Evolutionary conservation across 2,329 filamentous ascomycete genomes (phyloP).

Genomic region (Colletotrichum liriopes): DNA sequence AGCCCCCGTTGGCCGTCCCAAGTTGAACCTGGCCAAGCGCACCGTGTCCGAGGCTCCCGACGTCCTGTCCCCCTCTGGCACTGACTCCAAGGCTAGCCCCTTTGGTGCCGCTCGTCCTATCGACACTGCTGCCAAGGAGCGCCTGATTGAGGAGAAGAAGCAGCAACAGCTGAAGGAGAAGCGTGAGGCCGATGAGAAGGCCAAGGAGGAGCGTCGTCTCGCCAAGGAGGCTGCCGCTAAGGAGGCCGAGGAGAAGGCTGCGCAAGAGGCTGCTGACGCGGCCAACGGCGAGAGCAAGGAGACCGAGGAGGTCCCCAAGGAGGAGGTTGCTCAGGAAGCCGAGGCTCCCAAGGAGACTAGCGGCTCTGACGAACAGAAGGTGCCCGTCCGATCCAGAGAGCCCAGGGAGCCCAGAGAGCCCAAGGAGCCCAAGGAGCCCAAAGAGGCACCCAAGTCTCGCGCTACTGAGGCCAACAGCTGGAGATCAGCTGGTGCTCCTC

Average conservation of each 20-base stretch:
- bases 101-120: constrained; percentile 96
- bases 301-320: constrained; percentile 43
- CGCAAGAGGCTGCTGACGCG: constrained; percentile 52
- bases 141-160: constrained; percentile 91
- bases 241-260: constrained; percentile 66
- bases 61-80: constrained; percentile 64
- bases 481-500: constrained; percentile 68
- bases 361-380: constrained; percentile 64
- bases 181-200: constrained; percentile 89
- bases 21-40: constrained; percentile 90
- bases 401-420: constrained; percentile 54
- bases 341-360: constrained; percentile 52
- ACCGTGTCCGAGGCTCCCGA: constrained; percentile 84
- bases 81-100: constrained; percentile 88
- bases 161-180: constrained; percentile 82
- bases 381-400: constrained; percentile 57
- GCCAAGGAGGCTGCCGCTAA: constrained; percentile 78
- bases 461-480: constrained; percentile 73
- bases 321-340: constrained; percentile 49
- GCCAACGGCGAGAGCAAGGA: constrained; percentile 54
- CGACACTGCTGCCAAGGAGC: constrained; percentile 91
- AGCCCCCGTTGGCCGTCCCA: constrained; percentile 77
- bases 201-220: constrained; percentile 79
- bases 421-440: constrained; percentile 61
- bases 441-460: constrained; percentile 67